Base-by-base conservation (phyloP, 495 filamentous ascomycete species). In the Patellaria atrata region DNA sequence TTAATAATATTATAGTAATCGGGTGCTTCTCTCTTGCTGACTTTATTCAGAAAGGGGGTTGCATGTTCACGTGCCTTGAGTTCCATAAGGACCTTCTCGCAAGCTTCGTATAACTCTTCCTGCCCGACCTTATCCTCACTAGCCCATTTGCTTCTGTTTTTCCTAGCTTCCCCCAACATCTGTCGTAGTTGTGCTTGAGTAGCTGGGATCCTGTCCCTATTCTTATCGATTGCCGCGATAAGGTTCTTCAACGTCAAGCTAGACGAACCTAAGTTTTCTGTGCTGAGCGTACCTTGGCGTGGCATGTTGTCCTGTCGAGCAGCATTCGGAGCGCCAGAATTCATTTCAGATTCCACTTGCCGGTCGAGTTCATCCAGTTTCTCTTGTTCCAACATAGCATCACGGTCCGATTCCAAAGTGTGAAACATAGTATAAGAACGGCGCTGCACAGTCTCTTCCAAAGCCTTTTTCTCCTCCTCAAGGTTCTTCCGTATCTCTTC, bases 131-230 rank as follows among this genome's bases (percentile, higher is more conserved):
- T 86, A 35, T 99, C 89, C 55, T 94, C 89, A 55, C 75, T 94
- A 13, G 89, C 89, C 89, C 89, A 99, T 57, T 99, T 99, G 55
- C 87, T 94, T 44, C 89, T 65, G 50, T 94, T 93, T 51, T 96
- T 96, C 35, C 89, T 73, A 7, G 96, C 89, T 51, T 99, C 91
- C 47, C 84, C 91, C 70, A 99, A 87, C 38, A 99, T 60, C 30
- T 70, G 79, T 33, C 91, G 72, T 26, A 99, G 68, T 47, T 99
- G 87, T 7, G 82, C 77, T 56, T 99, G 91, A 3, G 83, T 91
- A 8, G 91, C 84, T 40, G 71, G 66, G 13, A 99, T 87, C 59
- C 77, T 70, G 26, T 82, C 74, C 35, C 89, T 75, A 58, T 92
- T 82, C 48, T 78, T 70, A 61, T 99, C 89, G 49, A 99, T 96